A percentile compares a stretch with the other conserved stretches of the same genome.
These are phyloP conservation scores for Diaporthe sp. DNA, from an alignment of 2,329 filamentous ascomycete species.

Conservation along the genomic window DNA sequence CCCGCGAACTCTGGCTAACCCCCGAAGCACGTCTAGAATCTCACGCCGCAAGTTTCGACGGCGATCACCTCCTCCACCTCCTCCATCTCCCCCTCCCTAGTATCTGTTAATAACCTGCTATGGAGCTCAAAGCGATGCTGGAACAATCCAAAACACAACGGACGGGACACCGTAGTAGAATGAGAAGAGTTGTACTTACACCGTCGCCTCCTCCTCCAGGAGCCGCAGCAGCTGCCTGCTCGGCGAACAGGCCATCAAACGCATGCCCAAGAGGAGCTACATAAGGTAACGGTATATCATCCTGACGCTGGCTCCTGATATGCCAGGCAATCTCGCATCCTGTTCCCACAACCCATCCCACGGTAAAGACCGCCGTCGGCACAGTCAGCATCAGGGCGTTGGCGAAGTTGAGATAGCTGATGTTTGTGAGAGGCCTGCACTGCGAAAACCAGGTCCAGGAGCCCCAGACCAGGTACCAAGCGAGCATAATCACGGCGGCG, in stretches of 20 bases:
- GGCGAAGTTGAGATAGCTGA: slow-evolving; percentile 12
- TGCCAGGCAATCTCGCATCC: not conserved
- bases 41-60: not conserved
- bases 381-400: slow-evolving; percentile 7
- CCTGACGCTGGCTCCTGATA: not conserved
- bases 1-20: not conserved
- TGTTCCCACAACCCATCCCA: not conserved
- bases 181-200: not conserved
- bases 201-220: not conserved
- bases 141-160: not conserved
- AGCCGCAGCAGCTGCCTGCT: not conserved
- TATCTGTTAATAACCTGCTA: not conserved
- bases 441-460: not conserved
- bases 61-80: not conserved
- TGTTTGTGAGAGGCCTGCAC: not conserved
- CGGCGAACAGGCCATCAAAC: not conserved
- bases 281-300: not conserved
- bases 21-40: not conserved
- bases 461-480: not conserved
- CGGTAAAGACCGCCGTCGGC: not conserved
- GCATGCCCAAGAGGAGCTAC: not conserved
- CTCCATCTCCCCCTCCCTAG: not conserved
- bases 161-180: not conserved
- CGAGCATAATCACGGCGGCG: not conserved
- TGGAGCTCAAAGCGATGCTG: not conserved